A percentile compares a stretch with the other conserved stretches of the same genome.
phyloP scores from a whole-genome alignment of 352 stramenopile species.

The Globisporangium rhizosaccharum region DNA sequence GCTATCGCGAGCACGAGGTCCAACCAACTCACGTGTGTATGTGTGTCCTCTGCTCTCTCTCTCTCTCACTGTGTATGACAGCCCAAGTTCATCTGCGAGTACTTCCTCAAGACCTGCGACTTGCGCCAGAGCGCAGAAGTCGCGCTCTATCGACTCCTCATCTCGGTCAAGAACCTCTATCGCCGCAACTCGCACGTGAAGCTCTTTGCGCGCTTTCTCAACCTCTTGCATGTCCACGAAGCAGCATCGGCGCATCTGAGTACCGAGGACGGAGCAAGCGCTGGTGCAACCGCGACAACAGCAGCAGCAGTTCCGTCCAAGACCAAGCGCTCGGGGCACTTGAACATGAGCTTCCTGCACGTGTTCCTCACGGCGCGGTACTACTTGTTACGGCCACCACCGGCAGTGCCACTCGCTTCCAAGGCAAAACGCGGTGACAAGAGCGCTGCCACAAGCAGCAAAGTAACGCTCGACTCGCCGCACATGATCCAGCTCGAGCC shows the following conservation, averaged over 20 bases:
- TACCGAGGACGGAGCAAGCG: neutral
- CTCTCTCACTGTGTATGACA: slow-evolving; percentile 7
- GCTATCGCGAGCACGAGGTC: neutral
- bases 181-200: slow-evolving; percentile 43
- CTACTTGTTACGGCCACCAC: slow-evolving; percentile 32
- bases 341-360: slow-evolving; percentile 59
- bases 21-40: neutral
- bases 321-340: slow-evolving; percentile 22
- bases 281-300: neutral
- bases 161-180: slow-evolving; percentile 61
- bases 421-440: slow-evolving; percentile 5
- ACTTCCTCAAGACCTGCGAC: slow-evolving; percentile 63
- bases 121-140: slow-evolving; percentile 61
- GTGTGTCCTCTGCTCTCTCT: neutral
- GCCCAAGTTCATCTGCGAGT: slow-evolving; percentile 65
- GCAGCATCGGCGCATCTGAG: neutral
- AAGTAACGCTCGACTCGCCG: neutral
- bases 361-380: slow-evolving; percentile 57
- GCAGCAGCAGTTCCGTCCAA: slow-evolving; percentile 7
- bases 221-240: slow-evolving; percentile 25
- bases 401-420: slow-evolving; percentile 1
- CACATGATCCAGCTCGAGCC: slow-evolving; percentile 53
- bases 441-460: neutral
- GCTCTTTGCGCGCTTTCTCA: slow-evolving; percentile 63
- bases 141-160: slow-evolving; percentile 59